Evolutionary conservation across 2,329 filamentous ascomycete genomes (phyloP), one percentile per base, ranked within the genome.

Genomic region (Shiraia sp.): DNA sequence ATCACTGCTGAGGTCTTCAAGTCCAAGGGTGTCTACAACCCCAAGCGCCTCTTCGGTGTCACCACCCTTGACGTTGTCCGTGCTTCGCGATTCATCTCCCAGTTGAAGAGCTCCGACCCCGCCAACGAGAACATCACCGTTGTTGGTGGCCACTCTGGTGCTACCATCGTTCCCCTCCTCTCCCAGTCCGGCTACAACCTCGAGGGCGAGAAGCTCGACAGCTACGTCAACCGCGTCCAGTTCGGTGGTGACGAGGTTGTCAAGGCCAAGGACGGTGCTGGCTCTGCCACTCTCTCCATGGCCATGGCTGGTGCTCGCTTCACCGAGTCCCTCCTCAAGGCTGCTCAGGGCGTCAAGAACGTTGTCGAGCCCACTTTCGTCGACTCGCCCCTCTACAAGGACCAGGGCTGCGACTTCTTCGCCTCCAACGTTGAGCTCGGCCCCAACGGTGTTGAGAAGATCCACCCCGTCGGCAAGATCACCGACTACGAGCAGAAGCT

Each of bases 161-260:
- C 93, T 69, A 99, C 93, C 78, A 99, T 99, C 68, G 93, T 99
- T 36, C 93, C 93, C 54, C 87, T 99, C 64, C 90, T 99, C 79
- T 92, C 87, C 71, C 93, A 97, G 82, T 90, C 88, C 74, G 86
- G 79, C 75, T 88, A 96, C 83, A 83, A 88, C 68, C 88, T 97
- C 65, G 78, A 82, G 64, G 86, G 89, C 73, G 79, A 90, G 74
- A 79, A 83, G 68, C 81, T 82, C 49, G 82, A 84, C 55, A 80
- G 81, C 51, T 89, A 97, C 66, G 79, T 97, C 76, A 85, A 91
- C 75, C 91, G 93, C 73, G 93, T 97, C 68, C 92, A 97, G 80
- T 97, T 97, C 73, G 92, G 93, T 75, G 92, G 92, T 81, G 92
- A 97, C 73, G 92, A 97, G 85, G 92, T 97, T 61, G 92, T 97